A percentile compares a stretch with the other conserved stretches of the same genome.
phyloP scores from a whole-genome alignment of 345 rosid species.

The Noccaea bulbosa region DNA sequence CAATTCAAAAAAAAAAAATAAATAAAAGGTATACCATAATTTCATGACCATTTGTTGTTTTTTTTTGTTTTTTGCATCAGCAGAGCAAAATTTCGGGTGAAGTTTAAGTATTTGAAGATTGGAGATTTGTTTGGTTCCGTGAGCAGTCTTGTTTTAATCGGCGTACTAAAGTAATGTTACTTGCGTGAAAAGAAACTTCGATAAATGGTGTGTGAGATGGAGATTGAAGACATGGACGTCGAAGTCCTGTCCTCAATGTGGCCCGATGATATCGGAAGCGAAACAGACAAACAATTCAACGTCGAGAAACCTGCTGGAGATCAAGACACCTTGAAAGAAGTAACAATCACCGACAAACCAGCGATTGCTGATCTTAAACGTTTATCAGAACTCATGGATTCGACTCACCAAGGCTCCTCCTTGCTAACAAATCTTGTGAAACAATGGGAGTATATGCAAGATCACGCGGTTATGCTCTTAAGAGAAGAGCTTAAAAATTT shows the following conservation, averaged over 20 bases:
- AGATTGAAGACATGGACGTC: slow-evolving; percentile 65
- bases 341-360: slow-evolving; percentile 43
- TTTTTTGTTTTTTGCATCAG: too few relatives aligned
- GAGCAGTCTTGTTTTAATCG: not conserved
- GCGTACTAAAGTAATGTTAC: not conserved
- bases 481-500: slow-evolving; percentile 73
- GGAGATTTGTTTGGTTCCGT: too few relatives aligned
- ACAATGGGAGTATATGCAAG: too few relatives aligned
- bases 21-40: too few relatives aligned
- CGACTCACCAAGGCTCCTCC: slow-evolving; percentile 67
- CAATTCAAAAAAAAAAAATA: too few relatives aligned
- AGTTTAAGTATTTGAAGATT: too few relatives aligned
- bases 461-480: slow-evolving; percentile 52
- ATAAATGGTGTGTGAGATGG: slow-evolving; percentile 52
- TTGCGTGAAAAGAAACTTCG: not conserved
- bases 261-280: slow-evolving; percentile 73
- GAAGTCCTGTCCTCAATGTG: slow-evolving; percentile 87
- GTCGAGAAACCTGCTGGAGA: slow-evolving; percentile 70
- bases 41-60: too few relatives aligned
- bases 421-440: slow-evolving; percentile 33
- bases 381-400: slow-evolving; percentile 58
- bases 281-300: slow-evolving; percentile 73
- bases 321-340: slow-evolving; percentile 81
- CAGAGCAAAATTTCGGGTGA: too few relatives aligned
- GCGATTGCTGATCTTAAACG: slow-evolving; percentile 62